Percentiles rank a stretch among this genome's conserved stretches.
phyloP scores from a whole-genome alignment of 805 yeast genomes.

The Starmerella apicola region DNA sequence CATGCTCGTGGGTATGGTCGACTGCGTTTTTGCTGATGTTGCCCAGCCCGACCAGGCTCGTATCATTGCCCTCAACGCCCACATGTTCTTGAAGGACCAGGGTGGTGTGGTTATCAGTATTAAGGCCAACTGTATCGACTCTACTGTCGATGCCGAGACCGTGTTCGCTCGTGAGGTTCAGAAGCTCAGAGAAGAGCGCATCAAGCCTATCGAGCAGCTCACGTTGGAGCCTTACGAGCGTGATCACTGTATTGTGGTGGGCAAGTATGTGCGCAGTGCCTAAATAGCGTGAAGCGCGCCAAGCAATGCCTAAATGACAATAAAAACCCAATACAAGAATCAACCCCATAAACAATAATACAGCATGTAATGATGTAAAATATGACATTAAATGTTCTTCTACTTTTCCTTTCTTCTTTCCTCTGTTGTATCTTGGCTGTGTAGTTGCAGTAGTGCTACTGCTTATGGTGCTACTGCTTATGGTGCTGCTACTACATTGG shows the following conservation, averaged over 20 bases:
- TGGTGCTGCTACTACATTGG: too few relatives aligned
- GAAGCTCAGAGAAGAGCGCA: conserved; percentile 96
- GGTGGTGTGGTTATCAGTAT: conserved; percentile 98
- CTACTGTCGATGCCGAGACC: conserved; percentile 98
- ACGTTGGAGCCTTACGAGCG: conserved; percentile 99
- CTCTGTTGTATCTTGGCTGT: too few relatives aligned
- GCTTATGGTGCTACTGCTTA: too few relatives aligned
- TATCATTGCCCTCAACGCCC: conserved; percentile 96
- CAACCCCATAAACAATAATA: too few relatives aligned
- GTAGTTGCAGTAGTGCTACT: too few relatives aligned
- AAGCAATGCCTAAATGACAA: too few relatives aligned
- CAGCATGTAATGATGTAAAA: too few relatives aligned
- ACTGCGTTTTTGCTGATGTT: conserved; percentile 96
- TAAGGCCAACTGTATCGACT: conserved; percentile 99
- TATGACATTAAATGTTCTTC: too few relatives aligned
- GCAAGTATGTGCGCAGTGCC: conserved; percentile 85
- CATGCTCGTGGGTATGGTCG: conserved; percentile 98
- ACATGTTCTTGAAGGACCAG: conserved; percentile 92
- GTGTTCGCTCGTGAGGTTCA: conserved; percentile 99
- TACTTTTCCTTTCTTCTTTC: too few relatives aligned
- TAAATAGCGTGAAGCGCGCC: too few relatives aligned
- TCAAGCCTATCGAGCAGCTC: conserved; percentile 96
- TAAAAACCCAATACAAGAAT: too few relatives aligned
- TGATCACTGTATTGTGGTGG: conserved; percentile 98
- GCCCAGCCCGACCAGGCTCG: conserved; percentile 99